Evolutionary conservation across 2,329 filamentous ascomycete species (phyloP), one percentile per base, ranked within the genome.

Genomic region (Dothidotthia symphoricarpi): DNA sequence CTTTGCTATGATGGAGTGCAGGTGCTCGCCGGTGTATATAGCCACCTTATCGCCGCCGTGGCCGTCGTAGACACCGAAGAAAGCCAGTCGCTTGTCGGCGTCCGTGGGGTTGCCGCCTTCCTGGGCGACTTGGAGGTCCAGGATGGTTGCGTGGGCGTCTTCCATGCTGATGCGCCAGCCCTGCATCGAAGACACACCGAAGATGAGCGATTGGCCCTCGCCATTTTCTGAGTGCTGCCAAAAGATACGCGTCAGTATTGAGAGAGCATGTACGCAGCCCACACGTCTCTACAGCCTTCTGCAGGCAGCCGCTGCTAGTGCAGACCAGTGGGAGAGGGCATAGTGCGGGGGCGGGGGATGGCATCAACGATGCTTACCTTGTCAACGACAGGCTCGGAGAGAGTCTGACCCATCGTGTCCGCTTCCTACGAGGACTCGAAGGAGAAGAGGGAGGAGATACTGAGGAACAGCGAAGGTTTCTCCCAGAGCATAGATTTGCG

Each of bases 141-240:
- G 85, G 35, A 97, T 75, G 39, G 86, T 80, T 46, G 87, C 88
- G 73, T 98, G 93, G 49, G 93, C 83, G 68, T 98, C 93, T 70
- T 98, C 93, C 93, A 98, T 98, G 76, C 88, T 95, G 74, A 98
- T 97, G 74, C 93, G 86, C 93, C 93, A 98, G 76, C 93, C 93
- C 73, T 98, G 93, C 93, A 98, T 98, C 71, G 89, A 89, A 53
- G 93, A 98, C 53, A 97, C 83, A 65, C 93, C 93, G 70, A 87
- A 98, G 66, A 93, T 73, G 66, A 95, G 82, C 66, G 88, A 84
- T 53, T 95, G 89, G 86, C 97, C 90, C 74, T 88, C 83, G 71
- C 90, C 90, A 66, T 83, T 83, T 68, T 85, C 83, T 63, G 93
- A 98, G 73, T 83, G 77, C 93, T 97, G 37, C 13, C 16, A 26